Conservation (phyloP, 768 basidiomycete genomes). For the Leccinum variicolor region DNA sequence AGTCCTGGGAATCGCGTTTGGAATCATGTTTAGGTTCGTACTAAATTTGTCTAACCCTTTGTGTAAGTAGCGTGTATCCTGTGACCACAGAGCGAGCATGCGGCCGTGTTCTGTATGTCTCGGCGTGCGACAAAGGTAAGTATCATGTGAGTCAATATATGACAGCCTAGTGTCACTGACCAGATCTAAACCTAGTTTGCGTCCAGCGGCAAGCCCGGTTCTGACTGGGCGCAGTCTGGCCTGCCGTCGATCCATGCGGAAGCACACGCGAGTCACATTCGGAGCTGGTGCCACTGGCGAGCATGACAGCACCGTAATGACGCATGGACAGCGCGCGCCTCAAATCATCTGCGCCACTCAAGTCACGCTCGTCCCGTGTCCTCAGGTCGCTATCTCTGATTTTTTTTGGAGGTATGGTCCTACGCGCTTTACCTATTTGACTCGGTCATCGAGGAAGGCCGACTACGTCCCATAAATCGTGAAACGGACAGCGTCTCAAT, state of each 20-base stretch:
- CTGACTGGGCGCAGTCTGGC: neutral
- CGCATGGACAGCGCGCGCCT: conserved; percentile 9
- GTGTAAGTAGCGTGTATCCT: neutral
- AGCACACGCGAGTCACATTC: neutral
- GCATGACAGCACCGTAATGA: too few species aligned
- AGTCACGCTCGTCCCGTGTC: neutral
- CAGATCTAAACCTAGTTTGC: neutral
- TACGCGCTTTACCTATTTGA: neutral
- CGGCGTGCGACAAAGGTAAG: neutral
- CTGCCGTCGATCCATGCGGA: neutral
- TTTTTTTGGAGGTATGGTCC: neutral
- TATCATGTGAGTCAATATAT: neutral
- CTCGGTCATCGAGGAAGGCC: neutral
- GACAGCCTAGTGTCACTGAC: neutral
- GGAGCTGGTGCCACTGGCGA: neutral
- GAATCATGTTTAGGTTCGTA: too few species aligned
- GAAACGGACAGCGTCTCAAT: conserved; percentile 1
- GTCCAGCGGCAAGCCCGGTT: neutral
- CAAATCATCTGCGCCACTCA: neutral
- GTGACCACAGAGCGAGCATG: neutral
- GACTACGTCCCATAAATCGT: conserved; percentile 2
- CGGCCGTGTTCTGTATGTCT: neutral
- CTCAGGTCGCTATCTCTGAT: neutral
- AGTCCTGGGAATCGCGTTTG: too few species aligned
- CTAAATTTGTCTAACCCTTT: too few species aligned